Percentiles rank a stretch among this genome's conserved stretches.
Evolutionary conservation across 1,284 basidiomycete species (phyloP).

Genomic region (Filobasidium uniguttulatum): DNA sequence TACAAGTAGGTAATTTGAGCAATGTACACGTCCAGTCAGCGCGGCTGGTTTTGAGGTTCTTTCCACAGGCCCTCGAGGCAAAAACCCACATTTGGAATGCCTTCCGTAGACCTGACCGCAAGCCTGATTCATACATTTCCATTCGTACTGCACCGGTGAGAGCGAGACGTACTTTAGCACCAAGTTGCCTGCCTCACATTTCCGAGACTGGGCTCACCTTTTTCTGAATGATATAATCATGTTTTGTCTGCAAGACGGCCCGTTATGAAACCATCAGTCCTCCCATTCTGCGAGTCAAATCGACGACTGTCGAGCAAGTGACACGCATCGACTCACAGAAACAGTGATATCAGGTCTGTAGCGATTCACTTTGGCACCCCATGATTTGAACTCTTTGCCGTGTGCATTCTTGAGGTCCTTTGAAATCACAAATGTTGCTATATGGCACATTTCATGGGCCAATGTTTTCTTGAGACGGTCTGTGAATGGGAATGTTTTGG

Average conservation of each 20-base stretch:
- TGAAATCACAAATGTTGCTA: slow-evolving; percentile 31
- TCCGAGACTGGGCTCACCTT: slow-evolving; percentile 16
- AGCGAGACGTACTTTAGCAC: too few species aligned
- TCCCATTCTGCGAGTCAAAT: background rate
- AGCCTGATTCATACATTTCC: slow-evolving; percentile 24
- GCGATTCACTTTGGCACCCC: slow-evolving; percentile 32
- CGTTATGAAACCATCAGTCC: background rate
- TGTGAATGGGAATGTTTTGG: too few species aligned
- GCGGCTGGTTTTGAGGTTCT: background rate
- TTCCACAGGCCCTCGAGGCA: too few species aligned
- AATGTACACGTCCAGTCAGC: too few species aligned
- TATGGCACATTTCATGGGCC: slow-evolving; percentile 38
- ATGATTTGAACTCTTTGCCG: slow-evolving; percentile 31
- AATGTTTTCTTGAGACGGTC: slow-evolving; percentile 31
- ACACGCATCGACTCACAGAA: slow-evolving; percentile 21
- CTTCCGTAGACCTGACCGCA: slow-evolving; percentile 26
- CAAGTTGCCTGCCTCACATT: background rate
- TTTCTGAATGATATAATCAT: slow-evolving; percentile 32
- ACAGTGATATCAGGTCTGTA: slow-evolving; percentile 30
- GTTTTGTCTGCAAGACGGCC: slow-evolving; percentile 26
- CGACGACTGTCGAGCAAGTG: background rate
- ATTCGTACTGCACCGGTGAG: slow-evolving; percentile 21
- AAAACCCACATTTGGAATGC: slow-evolving; percentile 13
- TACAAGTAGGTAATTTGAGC: background rate
- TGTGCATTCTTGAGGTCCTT: slow-evolving; percentile 32